phyloP scores from a whole-genome alignment of 2,329 filamentous ascomycete species.

The Neurospora crassa region DNA sequence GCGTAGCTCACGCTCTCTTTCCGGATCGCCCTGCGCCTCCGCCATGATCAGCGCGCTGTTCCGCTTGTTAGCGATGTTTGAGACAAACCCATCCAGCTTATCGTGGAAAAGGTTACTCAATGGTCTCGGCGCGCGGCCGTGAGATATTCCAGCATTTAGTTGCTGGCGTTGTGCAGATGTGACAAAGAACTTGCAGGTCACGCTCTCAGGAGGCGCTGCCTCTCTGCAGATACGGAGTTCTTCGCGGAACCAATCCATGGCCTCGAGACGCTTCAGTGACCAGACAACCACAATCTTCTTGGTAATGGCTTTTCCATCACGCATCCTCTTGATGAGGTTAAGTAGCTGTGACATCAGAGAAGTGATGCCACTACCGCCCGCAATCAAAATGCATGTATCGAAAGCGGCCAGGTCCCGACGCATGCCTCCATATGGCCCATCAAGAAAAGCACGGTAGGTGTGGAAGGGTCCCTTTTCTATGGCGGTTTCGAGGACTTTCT shows the following conservation, averaged over 20 bases:
- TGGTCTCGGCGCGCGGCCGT: slow-evolving; percentile 46
- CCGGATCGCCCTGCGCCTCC: slow-evolving; percentile 68
- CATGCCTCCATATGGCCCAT: slow-evolving; percentile 94
- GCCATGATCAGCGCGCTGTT: slow-evolving; percentile 76
- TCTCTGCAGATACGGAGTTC: slow-evolving; percentile 88
- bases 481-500: slow-evolving; percentile 71
- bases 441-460: slow-evolving; percentile 84
- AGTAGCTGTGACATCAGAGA: slow-evolving; percentile 85
- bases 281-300: slow-evolving; percentile 88
- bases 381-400: slow-evolving; percentile 86
- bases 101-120: slow-evolving; percentile 73
- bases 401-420: slow-evolving; percentile 81
- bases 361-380: slow-evolving; percentile 89
- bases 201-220: slow-evolving; percentile 75
- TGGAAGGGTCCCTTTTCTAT: slow-evolving; percentile 81
- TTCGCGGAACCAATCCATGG: slow-evolving; percentile 96
- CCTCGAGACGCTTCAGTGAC: slow-evolving; percentile 82
- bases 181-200: slow-evolving; percentile 92
- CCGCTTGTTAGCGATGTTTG: slow-evolving; percentile 76
- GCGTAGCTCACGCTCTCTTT: slow-evolving; percentile 70
- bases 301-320: slow-evolving; percentile 87
- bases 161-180: slow-evolving; percentile 60
- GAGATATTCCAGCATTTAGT: slow-evolving; percentile 19
- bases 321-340: slow-evolving; percentile 92
- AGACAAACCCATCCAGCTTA: slow-evolving; percentile 78